Evolutionary conservation across 441 rosid species (phyloP).

Genomic region (Codiaeum variegatum): DNA sequence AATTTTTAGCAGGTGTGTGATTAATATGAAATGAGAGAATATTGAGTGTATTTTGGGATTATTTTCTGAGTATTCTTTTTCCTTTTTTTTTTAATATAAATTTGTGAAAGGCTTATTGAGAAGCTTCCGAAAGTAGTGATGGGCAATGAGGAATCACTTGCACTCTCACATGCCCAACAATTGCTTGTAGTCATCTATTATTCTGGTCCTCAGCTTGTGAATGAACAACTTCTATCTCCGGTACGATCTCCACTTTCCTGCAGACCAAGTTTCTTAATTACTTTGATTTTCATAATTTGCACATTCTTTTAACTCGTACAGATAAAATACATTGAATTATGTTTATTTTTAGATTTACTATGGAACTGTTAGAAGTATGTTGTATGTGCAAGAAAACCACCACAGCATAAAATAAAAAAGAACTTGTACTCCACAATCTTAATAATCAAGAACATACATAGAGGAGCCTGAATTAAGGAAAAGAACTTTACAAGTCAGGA

Average conservation of each 20-base stretch:
- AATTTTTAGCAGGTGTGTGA: slow-evolving; percentile 67
- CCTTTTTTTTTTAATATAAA: slow-evolving; percentile 19
- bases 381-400: not conserved
- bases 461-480: slow-evolving; percentile 6
- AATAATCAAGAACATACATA: not conserved
- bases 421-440: not conserved
- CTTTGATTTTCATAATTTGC: not conserved
- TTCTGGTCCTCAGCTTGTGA: slow-evolving; percentile 74
- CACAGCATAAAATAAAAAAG: not conserved
- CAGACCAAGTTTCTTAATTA: not conserved
- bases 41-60: slow-evolving; percentile 5
- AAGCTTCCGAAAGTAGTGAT: slow-evolving; percentile 88
- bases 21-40: slow-evolving; percentile 23
- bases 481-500: too few species aligned
- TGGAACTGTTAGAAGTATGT: not conserved
- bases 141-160: slow-evolving; percentile 64
- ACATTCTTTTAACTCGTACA: not conserved
- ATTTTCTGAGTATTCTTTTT: slow-evolving; percentile 13
- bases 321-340: not conserved
- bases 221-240: slow-evolving; percentile 77
- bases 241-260: slow-evolving; percentile 40
- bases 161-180: slow-evolving; percentile 68
- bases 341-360: not conserved
- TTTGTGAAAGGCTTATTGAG: slow-evolving; percentile 57
- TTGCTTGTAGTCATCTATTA: slow-evolving; percentile 70